phyloP scores from a whole-genome alignment of 345 rosid genomes.

The Excoecaria agallocha region DNA sequence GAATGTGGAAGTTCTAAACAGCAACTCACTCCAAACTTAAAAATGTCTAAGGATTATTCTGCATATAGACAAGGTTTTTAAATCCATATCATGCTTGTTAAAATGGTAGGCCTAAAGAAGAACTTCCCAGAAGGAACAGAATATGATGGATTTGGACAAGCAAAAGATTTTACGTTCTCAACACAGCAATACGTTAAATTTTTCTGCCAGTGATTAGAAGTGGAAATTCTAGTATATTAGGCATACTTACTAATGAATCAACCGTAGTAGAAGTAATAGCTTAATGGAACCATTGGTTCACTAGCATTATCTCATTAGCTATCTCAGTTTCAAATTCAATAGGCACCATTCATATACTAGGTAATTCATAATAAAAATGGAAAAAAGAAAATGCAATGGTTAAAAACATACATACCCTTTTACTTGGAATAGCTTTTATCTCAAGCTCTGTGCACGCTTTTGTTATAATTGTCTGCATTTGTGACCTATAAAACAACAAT shows the following conservation, averaged over 20 bases:
- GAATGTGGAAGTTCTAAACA: neutral
- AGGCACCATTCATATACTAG: neutral
- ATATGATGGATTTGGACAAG: neutral
- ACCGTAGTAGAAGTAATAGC: neutral
- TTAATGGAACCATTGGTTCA: no score
- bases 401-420: conserved; percentile 54
- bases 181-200: neutral
- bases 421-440: conserved; percentile 78
- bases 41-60: no score
- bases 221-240: neutral
- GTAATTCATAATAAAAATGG: neutral
- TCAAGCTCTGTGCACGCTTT: conserved; percentile 82
- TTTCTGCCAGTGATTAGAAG: neutral
- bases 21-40: no score
- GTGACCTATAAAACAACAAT: conserved; percentile 52
- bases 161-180: neutral
- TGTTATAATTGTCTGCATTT: conserved; percentile 91
- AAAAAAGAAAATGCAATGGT: conserved; percentile 16
- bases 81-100: no score
- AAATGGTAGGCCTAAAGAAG: neutral
- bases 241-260: neutral
- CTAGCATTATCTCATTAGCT: neutral
- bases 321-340: neutral
- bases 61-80: no score
- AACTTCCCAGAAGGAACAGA: conserved; percentile 7